Percentiles rank a stretch among this genome's conserved stretches.
These are phyloP conservation scores for Zizania latifolia DNA, from an alignment of 176 grass and related monocot genomes.

Conservation along the genomic window DNA sequence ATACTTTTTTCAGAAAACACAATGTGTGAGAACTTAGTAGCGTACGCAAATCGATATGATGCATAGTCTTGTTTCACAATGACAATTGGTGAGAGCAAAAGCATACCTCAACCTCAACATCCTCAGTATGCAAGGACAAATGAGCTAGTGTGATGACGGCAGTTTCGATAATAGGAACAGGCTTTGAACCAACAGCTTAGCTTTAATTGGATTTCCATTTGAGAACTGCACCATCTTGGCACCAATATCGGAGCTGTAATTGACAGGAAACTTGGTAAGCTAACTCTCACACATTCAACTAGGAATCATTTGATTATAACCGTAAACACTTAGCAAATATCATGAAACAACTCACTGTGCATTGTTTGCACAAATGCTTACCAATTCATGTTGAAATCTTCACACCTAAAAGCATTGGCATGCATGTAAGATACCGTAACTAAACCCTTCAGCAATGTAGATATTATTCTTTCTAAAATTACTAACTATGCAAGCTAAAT, in stretches of 20 bases:
- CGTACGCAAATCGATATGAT: neutral
- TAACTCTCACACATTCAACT: neutral
- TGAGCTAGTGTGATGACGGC: slow-evolving; percentile 73
- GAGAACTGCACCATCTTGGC: slow-evolving; percentile 71
- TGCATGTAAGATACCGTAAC: neutral
- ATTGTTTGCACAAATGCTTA: too few species aligned
- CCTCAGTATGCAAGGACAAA: slow-evolving; percentile 70
- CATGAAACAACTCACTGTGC: slow-evolving; percentile 78
- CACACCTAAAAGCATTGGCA: slow-evolving; percentile 28
- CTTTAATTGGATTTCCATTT: slow-evolving; percentile 50
- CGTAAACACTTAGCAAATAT: slow-evolving; percentile 57
- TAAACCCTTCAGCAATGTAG: neutral
- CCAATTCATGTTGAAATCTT: slow-evolving; percentile 50
- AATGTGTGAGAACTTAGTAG: neutral
- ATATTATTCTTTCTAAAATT: neutral
- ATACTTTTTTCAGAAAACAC: neutral
- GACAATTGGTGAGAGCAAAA: slow-evolving; percentile 16
- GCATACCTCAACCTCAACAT: slow-evolving; percentile 82
- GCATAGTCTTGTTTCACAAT: neutral
- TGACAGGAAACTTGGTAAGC: slow-evolving; percentile 14
- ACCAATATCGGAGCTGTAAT: slow-evolving; percentile 69
- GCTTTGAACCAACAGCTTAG: slow-evolving; percentile 48
- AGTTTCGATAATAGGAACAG: slow-evolving; percentile 58
- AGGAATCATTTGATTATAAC: neutral
- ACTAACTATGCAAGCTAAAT: too few species aligned